phyloP scores from a whole-genome alignment of 495 filamentous ascomycete species.

The Aspergillus mulundensis region DNA sequence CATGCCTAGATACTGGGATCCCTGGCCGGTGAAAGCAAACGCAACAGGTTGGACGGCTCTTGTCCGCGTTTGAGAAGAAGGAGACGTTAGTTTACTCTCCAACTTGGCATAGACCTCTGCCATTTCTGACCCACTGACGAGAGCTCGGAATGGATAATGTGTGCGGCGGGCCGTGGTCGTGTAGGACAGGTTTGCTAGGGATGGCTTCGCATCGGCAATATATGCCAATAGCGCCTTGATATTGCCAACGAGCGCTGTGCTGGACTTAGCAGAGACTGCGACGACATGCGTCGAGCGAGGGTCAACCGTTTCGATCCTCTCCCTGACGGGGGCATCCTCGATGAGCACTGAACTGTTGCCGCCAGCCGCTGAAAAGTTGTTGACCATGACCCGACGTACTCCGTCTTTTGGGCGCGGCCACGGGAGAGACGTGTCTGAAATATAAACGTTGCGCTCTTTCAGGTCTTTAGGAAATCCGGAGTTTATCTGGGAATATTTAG shows the following conservation, averaged over 20 bases:
- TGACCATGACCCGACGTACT: conserved; percentile 22
- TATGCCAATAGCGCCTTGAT: conserved; percentile 11
- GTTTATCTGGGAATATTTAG: too few species aligned
- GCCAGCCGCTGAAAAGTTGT: conserved; percentile 34
- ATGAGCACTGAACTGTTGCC: conserved; percentile 9
- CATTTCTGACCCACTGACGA: too few species aligned
- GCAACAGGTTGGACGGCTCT: background rate
- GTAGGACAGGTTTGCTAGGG: background rate
- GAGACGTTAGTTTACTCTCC: background rate
- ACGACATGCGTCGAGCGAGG: conserved; percentile 3
- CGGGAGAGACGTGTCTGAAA: conserved; percentile 14
- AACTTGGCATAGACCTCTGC: too few species aligned
- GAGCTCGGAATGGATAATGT: too few species aligned
- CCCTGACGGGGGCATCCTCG: background rate
- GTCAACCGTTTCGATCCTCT: background rate
- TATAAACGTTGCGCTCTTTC: conserved; percentile 25
- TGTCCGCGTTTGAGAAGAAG: background rate
- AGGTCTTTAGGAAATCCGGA: conserved; percentile 22
- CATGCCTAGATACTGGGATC: conserved; percentile 51
- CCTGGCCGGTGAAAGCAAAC: conserved; percentile 35
- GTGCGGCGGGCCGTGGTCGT: background rate
- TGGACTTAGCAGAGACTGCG: conserved; percentile 29
- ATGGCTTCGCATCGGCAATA: conserved; percentile 25
- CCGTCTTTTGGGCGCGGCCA: conserved; percentile 7
- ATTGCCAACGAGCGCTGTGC: conserved; percentile 22